Conservation (phyloP, 257 asterid genomes). For the Oldenlandia corymbosa region DNA sequence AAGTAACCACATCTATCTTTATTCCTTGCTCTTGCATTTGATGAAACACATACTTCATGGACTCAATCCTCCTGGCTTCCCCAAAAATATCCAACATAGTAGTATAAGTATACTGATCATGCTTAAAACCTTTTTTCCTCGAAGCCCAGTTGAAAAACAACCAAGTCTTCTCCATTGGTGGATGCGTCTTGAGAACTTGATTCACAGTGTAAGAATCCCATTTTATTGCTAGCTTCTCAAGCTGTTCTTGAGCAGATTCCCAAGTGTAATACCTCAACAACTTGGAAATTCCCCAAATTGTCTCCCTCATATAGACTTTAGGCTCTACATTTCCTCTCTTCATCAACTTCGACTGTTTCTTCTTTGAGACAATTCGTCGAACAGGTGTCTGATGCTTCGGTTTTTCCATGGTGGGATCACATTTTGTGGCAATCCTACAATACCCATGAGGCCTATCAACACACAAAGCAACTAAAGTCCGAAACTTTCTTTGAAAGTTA, state of each 20-base stretch:
- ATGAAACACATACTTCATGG: conserved; percentile 63
- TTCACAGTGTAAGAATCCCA: conserved; percentile 91
- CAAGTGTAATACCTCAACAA: conserved; percentile 65
- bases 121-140: conserved; percentile 50
- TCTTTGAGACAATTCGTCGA: conserved; percentile 21
- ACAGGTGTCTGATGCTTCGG: conserved; percentile 23
- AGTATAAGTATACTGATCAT: conserved; percentile 85
- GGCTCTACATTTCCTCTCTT: conserved; percentile 33
- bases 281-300: conserved; percentile 47
- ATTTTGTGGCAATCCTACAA: conserved; percentile 6
- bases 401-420: conserved; percentile 9
- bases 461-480: conserved; percentile 18
- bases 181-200: conserved; percentile 88
- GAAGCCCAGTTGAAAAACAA: conserved; percentile 90
- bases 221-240: conserved; percentile 46
- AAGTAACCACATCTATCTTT: conserved; percentile 71
- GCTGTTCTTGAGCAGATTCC: conserved; percentile 70
- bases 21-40: conserved; percentile 73
- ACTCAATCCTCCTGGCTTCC: conserved; percentile 72
- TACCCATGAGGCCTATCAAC: conserved; percentile 25
- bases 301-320: conserved; percentile 43
- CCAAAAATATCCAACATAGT: conserved; percentile 97
- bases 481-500: conserved; percentile 15
- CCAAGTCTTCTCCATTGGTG: conserved; percentile 95
- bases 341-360: conserved; percentile 23